phyloP scores from a whole-genome alignment of 1,284 basidiomycete genomes.

The Rhodotorula mucilaginosa region DNA sequence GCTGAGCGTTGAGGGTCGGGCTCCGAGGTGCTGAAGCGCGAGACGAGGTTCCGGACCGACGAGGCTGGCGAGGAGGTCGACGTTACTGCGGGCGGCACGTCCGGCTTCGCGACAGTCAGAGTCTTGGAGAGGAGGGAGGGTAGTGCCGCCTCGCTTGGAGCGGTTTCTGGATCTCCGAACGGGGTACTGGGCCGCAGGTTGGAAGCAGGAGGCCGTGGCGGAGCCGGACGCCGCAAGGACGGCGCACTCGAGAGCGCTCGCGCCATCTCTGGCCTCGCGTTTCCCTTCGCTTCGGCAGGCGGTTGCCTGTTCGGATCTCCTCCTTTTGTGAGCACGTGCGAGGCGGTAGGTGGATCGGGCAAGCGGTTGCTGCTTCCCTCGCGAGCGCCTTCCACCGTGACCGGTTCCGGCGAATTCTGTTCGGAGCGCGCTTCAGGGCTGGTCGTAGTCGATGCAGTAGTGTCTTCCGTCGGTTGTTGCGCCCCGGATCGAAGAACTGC shows the following conservation, averaged over 20 bases:
- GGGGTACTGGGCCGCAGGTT: not conserved
- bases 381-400: too few relatives aligned
- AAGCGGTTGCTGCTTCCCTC: too few relatives aligned
- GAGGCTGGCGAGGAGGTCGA: not conserved
- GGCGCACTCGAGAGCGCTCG: not conserved
- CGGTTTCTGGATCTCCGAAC: not conserved
- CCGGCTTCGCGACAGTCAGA: not conserved
- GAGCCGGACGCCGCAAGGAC: slow-evolving; percentile 15
- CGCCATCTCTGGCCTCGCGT: not conserved
- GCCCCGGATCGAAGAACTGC: too few relatives aligned
- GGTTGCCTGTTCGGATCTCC: too few relatives aligned
- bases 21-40: slow-evolving; percentile 9
- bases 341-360: too few relatives aligned
- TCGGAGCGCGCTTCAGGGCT: too few relatives aligned
- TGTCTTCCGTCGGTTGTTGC: too few relatives aligned
- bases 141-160: not conserved
- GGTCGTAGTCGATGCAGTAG: too few relatives aligned
- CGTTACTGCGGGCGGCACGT: not conserved
- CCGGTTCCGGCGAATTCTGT: too few relatives aligned
- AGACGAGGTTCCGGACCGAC: slow-evolving; percentile 12
- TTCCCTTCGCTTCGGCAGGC: too few relatives aligned
- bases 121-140: not conserved
- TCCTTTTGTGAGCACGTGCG: too few relatives aligned
- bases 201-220: slow-evolving; percentile 5
- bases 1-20: not conserved